Percentiles rank a stretch among this genome's conserved stretches.
These are phyloP conservation scores for Pelargonium myrrhifolium DNA, from an alignment of 441 rosid species.

Conservation along the genomic window DNA sequence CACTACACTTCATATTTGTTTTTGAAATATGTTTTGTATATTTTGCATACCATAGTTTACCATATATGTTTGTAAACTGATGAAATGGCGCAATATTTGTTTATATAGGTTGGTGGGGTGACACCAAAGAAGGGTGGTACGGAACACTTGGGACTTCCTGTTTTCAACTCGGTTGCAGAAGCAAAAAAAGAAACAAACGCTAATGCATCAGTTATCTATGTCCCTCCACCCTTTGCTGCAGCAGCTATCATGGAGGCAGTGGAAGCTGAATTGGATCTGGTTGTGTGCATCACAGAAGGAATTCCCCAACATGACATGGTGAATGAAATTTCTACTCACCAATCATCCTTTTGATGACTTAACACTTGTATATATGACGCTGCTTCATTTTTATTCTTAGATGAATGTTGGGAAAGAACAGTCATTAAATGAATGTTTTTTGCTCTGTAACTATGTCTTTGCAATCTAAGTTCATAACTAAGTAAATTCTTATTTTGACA, in stretches of 20 bases:
- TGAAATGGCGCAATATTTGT: not conserved
- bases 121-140: slow-evolving; percentile 99
- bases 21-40: not conserved
- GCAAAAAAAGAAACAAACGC: slow-evolving; percentile 91
- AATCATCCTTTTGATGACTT: not conserved
- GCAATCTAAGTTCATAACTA: not conserved
- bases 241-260: slow-evolving; percentile 93
- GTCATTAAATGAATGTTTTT: too few relatives aligned
- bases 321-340: slow-evolving; percentile 4
- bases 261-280: slow-evolving; percentile 84
- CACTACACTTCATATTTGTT: too few relatives aligned
- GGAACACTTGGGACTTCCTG: slow-evolving; percentile 93
- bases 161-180: slow-evolving; percentile 88
- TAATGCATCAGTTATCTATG: slow-evolving; percentile 88
- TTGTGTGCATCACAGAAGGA: slow-evolving; percentile 94
- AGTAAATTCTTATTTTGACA: not conserved
- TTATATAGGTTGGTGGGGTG: slow-evolving; percentile 75
- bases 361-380: not conserved
- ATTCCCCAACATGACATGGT: slow-evolving; percentile 99
- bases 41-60: not conserved
- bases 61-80: not conserved
- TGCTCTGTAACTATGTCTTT: not conserved
- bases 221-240: slow-evolving; percentile 94
- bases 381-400: not conserved
- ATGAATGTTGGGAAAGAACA: too few relatives aligned